phyloP scores from a whole-genome alignment of 2,329 filamentous ascomycete genomes.

The Ophiostoma quercus region DNA sequence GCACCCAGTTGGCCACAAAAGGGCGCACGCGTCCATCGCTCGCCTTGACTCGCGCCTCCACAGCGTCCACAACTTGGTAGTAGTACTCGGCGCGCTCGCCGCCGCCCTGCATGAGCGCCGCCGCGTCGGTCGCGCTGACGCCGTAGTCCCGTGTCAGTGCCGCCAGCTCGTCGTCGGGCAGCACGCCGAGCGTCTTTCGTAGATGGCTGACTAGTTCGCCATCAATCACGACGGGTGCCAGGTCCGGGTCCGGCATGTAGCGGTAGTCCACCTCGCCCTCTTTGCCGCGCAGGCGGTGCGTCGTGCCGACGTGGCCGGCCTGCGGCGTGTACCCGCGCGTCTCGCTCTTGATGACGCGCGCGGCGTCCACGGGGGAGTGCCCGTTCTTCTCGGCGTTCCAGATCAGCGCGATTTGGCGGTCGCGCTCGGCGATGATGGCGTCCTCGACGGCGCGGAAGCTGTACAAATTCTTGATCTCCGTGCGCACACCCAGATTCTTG shows the following conservation, averaged over 20 bases:
- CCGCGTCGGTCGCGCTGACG: conserved; percentile 74
- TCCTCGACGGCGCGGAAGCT: conserved; percentile 95
- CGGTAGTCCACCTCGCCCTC: conserved; percentile 96
- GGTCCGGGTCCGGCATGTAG: conserved; percentile 96
- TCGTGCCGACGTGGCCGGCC: conserved; percentile 63
- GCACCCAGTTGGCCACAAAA: conserved; percentile 60
- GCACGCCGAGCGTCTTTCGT: conserved; percentile 55
- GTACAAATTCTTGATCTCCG: conserved; percentile 95
- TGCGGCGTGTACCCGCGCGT: conserved; percentile 83
- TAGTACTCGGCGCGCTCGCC: conserved; percentile 80
- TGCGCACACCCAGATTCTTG: conserved; percentile 66
- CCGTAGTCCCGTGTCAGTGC: conserved; percentile 59
- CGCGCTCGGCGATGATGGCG: conserved; percentile 83
- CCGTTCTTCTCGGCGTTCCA: conserved; percentile 77
- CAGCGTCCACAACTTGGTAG: conserved; percentile 55
- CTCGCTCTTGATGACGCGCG: conserved; percentile 61
- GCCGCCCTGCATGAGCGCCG: conserved; percentile 72
- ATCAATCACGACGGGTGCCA: conserved; percentile 72
- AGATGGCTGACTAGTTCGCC: conserved; percentile 63
- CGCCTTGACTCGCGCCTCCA: conserved; percentile 33
- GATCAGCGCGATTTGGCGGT: conserved; percentile 77
- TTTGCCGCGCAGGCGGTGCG: conserved; percentile 77
- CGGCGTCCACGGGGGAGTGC: conserved; percentile 31
- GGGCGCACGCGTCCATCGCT: conserved; percentile 33
- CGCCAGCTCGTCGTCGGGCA: conserved; percentile 66